phyloP scores from a whole-genome alignment of 2,329 filamentous ascomycete species.

The Chaetothyriales sp. region DNA sequence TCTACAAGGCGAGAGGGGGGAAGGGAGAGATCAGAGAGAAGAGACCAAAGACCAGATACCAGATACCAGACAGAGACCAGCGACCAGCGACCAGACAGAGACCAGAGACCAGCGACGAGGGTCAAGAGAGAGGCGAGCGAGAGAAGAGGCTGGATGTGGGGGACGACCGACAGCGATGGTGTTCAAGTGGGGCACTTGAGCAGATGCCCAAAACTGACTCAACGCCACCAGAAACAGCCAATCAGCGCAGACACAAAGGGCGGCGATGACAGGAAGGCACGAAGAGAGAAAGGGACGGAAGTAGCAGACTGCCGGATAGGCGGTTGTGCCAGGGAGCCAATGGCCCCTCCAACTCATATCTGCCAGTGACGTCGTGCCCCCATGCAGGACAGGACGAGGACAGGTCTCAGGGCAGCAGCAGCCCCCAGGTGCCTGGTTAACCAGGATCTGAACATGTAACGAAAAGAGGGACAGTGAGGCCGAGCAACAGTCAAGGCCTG shows the following conservation, averaged over 20 bases:
- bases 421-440: too few species aligned
- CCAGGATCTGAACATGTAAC: background rate
- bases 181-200: background rate
- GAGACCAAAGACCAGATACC: background rate
- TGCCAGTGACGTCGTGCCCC: background rate
- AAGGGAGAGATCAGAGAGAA: background rate
- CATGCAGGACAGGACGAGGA: background rate
- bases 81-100: too few species aligned
- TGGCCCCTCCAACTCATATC: too few species aligned
- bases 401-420: too few species aligned
- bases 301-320: background rate
- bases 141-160: too few species aligned
- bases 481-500: background rate
- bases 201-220: too few species aligned
- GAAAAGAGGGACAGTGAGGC: background rate
- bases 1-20: background rate
- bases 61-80: too few species aligned
- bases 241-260: background rate
- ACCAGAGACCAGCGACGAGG: too few species aligned
- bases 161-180: background rate
- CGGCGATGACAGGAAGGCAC: background rate
- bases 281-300: background rate
- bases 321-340: background rate
- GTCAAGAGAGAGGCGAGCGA: too few species aligned
- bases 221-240: background rate